Evolutionary conservation across 2,329 filamentous ascomycete species (phyloP).

Genomic region (Simplicillium aogashimaense): DNA sequence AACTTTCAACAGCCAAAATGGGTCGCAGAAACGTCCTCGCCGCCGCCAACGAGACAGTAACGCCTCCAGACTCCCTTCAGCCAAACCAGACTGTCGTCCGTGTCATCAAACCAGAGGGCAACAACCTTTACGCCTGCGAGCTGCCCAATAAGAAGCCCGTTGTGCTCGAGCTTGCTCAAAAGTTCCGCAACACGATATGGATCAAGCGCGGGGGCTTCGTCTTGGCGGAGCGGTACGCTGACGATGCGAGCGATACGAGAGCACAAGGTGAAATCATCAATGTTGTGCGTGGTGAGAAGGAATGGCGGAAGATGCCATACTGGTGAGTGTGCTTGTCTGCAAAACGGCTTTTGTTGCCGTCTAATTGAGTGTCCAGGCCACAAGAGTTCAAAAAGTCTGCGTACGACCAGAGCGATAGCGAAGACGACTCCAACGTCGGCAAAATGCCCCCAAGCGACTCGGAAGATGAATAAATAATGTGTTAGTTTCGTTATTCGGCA

Average conservation of each 20-base stretch:
- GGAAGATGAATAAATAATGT: constrained; percentile 48
- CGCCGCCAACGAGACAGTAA: constrained; percentile 61
- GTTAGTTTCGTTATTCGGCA: constrained; percentile 2
- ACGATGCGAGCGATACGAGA: constrained; percentile 62
- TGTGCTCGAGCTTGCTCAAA: constrained; percentile 71
- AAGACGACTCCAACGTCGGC: constrained; percentile 70
- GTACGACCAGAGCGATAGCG: constrained; percentile 55
- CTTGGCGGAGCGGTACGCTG: constrained; percentile 59
- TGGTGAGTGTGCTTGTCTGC: constrained; percentile 47
- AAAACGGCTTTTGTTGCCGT: background rate
- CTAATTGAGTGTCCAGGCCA: constrained; percentile 46
- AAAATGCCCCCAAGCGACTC: constrained; percentile 78
- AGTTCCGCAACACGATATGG: constrained; percentile 89
- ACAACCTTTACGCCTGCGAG: constrained; percentile 76
- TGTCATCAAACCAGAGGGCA: constrained; percentile 74
- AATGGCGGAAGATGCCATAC: constrained; percentile 80
- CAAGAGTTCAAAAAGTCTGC: constrained; percentile 63
- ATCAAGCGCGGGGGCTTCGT: constrained; percentile 85
- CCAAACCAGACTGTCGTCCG: constrained; percentile 61
- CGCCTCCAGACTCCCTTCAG: constrained; percentile 48
- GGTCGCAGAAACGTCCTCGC: constrained; percentile 55
- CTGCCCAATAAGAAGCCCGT: constrained; percentile 56
- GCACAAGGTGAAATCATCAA: constrained; percentile 86
- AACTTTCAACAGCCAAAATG: constrained; percentile 14
- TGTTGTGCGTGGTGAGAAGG: constrained; percentile 81